These are phyloP conservation scores for Cyclotella choctawhatcheeana DNA, from an alignment of 108 stramenopile genomes.

Conservation along the genomic window DNA sequence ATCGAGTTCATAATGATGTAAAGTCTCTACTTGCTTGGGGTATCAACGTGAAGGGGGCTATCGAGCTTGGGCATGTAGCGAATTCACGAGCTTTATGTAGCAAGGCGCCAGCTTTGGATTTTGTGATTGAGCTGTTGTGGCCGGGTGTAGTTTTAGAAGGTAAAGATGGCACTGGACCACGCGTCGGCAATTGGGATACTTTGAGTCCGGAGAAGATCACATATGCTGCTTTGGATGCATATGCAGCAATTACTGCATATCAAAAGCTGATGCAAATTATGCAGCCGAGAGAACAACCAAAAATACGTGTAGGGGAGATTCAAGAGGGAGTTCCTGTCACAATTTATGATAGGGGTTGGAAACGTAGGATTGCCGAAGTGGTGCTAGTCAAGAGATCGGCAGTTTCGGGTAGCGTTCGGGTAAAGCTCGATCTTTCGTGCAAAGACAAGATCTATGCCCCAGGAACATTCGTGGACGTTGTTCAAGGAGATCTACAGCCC, in stretches of 20 bases:
- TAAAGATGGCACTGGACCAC: conserved; percentile 10
- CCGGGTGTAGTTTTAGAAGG: conserved; percentile 10
- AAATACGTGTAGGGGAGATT: not conserved
- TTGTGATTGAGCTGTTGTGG: not conserved
- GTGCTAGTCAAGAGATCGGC: not conserved
- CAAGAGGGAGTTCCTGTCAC: not conserved
- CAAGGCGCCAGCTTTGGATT: not conserved
- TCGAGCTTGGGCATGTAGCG: conserved; percentile 6
- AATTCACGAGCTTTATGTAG: not conserved
- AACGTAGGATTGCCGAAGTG: conserved; percentile 4
- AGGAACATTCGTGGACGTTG: not conserved
- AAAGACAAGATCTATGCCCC: not conserved
- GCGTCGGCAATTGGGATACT: not conserved
- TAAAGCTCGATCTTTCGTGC: not conserved
- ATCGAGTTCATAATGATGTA: conserved; percentile 12
- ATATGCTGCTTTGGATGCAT: conserved; percentile 5
- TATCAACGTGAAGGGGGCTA: not conserved
- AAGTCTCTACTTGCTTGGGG: not conserved
- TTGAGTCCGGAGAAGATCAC: not conserved
- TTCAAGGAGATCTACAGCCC: not conserved
- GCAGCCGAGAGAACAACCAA: conserved; percentile 11
- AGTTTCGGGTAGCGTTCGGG: not conserved
- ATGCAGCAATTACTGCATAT: not conserved
- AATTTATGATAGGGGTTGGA: conserved; percentile 1
- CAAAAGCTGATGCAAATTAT: not conserved